Evolutionary conservation across 2,329 filamentous ascomycete genomes (phyloP), one percentile per base, ranked within the genome.

Genomic region (Trichoderma sp.): DNA sequence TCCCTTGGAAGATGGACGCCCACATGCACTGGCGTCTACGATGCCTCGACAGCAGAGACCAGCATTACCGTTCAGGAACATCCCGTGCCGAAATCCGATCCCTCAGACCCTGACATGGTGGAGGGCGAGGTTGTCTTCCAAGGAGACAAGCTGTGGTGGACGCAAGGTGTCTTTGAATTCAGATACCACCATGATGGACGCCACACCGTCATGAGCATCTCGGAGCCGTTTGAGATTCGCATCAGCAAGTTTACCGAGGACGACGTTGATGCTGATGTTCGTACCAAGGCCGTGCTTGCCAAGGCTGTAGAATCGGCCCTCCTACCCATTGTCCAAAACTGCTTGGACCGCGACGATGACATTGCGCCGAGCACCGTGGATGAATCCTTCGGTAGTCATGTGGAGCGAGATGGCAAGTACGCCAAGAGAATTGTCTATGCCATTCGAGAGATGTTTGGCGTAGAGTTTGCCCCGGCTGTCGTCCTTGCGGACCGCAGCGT

Each of bases 121-220:
- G 83, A 85, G 14, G 95, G 95, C 50, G 92, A 97, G 75, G 89
- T 98, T 73, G 78, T 92, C 14, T 98, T 99, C 74, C 83, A 88
- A 10, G 93, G 95, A 55, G 93, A 98, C 79, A 97, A 96, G 78
- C 84, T 97, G 2, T 99, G 92, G 89, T 99, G 95, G 95, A 96
- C 91, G 0, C 91, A 94, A 67, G 95, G 95, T 63, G 91, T 96
- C 3, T 99, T 97, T 73, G 95, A 99, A 74, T 96, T 99, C 81
- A 88, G 95, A 47, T 97, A 97, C 78, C 95, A 99, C 78, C 95
- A 99, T 77, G 89, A 92, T 70, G 93, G 93, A 64, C 90, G 90
- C 72, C 93, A 99, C 78, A 92, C 90, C 70, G 93, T 96, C 73
- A 95, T 99, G 91, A 88, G 92, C 19, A 91, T 98, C 67, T 97